Evolutionary conservation across 2,329 filamentous ascomycete species (phyloP), one percentile per base, ranked within the genome.

Genomic region (Simplicillium sp.): DNA sequence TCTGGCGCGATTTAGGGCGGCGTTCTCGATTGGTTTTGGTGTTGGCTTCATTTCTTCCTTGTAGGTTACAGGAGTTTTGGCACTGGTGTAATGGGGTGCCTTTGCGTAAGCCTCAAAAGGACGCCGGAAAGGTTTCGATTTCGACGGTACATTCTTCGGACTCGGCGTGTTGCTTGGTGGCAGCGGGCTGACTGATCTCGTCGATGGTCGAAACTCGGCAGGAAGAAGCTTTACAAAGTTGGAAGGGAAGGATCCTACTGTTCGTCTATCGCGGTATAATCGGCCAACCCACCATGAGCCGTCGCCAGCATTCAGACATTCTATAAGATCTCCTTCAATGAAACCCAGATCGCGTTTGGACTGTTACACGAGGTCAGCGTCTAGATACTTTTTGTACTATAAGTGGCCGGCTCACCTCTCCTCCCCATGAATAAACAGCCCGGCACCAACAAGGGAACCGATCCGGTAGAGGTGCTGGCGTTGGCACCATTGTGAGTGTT

Each of bases 221-320:
- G 86, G 84, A 28, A 98, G 74, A 6, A 98, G 75, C 58, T 94
- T 79, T 57, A 98, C 92, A 57, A 98, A 98, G 65, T 98, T 98
- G 54, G 89, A 96, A 1, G 92, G 92, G 56, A 98, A 98, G 15
- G 92, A 71, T 40, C 92, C 92, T 54, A 96, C 82, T 54, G 90
- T 88, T 55, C 89, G 80, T 60, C 85, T 83, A 64, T 98, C 92
- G 52, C 92, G 80, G 57, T 82, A 86, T 57, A 98, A 66, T 48
- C 90, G 80, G 37, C 92, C 92, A 65, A 89, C 95, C 92, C 92
- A 98, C 92, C 92, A 98, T 36, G 87, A 89, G 39, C 92, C 92
- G 65, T 98, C 92, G 48, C 92, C 92, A 15, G 92, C 92, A 60
- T 98, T 98, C 40, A 98, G 73, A 57, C 90, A 96, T 75, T 98